These are phyloP conservation scores for Pseudopediastrum boryanum DNA, from an alignment of 139 green algal genomes.

Conservation along the genomic window DNA sequence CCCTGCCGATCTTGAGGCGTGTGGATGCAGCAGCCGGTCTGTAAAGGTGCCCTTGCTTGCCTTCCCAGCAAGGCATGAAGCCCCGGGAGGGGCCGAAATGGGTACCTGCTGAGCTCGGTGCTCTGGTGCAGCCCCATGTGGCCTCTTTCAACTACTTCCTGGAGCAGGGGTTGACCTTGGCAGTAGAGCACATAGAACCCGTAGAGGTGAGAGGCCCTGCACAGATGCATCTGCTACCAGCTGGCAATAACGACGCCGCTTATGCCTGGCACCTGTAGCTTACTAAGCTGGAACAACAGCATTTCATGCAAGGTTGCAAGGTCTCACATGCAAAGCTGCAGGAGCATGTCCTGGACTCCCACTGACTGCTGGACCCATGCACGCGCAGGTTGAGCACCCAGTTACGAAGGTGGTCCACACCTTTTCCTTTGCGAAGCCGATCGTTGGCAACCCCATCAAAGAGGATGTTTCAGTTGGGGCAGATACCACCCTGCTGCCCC, in stretches of 20 bases:
- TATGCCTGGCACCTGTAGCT: too few species aligned
- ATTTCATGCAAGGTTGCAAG: too few species aligned
- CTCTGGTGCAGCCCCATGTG: conserved; percentile 81
- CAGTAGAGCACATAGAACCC: conserved; percentile 71
- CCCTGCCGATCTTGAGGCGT: too few species aligned
- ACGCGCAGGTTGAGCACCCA: conserved; percentile 52
- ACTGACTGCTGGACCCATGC: neutral
- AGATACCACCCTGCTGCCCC: conserved; percentile 69
- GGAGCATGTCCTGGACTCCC: neutral
- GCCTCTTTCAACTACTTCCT: conserved; percentile 95
- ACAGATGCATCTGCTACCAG: conserved; percentile 10
- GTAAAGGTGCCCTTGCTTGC: too few species aligned
- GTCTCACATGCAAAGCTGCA: too few species aligned
- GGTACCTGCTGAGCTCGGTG: conserved; percentile 44
- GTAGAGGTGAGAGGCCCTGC: conserved; percentile 73
- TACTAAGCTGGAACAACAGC: too few species aligned
- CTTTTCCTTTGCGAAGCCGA: conserved; percentile 76
- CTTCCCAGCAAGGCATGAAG: too few species aligned
- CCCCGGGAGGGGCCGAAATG: neutral
- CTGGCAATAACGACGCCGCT: conserved; percentile 15
- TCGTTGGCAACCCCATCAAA: conserved; percentile 56
- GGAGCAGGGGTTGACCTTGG: conserved; percentile 70
- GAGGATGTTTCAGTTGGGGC: conserved; percentile 46
- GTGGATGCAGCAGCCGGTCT: too few species aligned
- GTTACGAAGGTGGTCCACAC: conserved; percentile 49